Conservation (phyloP, 805 yeast genomes). For the Torulaspora maleeae region DNA sequence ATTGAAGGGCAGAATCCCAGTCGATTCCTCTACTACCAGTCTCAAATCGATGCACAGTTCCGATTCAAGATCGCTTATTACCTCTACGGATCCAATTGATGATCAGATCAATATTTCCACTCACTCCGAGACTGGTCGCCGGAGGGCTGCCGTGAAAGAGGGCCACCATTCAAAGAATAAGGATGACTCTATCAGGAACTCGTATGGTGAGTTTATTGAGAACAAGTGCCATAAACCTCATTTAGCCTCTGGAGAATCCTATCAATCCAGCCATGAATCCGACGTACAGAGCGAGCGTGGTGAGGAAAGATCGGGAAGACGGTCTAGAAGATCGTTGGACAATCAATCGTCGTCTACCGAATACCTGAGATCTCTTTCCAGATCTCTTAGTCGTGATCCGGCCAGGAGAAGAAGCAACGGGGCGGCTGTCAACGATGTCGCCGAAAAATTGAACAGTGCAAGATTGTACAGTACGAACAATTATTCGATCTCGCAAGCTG, state of each 20-base stretch:
- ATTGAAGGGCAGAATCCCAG: constrained; percentile 5
- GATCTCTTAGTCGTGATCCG: constrained; percentile 30
- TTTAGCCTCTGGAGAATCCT: constrained; percentile 73
- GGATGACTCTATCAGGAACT: constrained; percentile 26
- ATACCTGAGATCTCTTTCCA: constrained; percentile 50
- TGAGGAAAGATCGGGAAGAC: constrained; percentile 24
- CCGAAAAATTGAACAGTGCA: constrained; percentile 12
- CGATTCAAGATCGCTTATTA: constrained; percentile 23
- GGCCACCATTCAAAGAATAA: neutral
- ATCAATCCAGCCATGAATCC: constrained; percentile 52
- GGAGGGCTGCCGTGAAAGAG: neutral
- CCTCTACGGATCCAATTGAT: constrained; percentile 28
- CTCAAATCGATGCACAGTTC: constrained; percentile 14
- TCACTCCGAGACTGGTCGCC: constrained; percentile 1
- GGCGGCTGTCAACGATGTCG: constrained; percentile 7
- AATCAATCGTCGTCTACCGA: constrained; percentile 35
- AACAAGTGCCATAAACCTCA: constrained; percentile 45
- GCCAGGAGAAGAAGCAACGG: constrained; percentile 7
- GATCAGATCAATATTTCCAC: constrained; percentile 18
- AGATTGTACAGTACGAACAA: constrained; percentile 27
- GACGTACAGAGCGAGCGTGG: constrained; percentile 17
- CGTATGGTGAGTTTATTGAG: constrained; percentile 30
- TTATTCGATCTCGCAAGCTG: constrained; percentile 30
- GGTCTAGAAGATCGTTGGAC: constrained; percentile 22
- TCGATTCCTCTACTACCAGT: constrained; percentile 7